Percentiles rank a stretch among this genome's conserved stretches.
phyloP scores from a whole-genome alignment of 129 eudicot genomes.

The Pulicaria dysenterica region DNA sequence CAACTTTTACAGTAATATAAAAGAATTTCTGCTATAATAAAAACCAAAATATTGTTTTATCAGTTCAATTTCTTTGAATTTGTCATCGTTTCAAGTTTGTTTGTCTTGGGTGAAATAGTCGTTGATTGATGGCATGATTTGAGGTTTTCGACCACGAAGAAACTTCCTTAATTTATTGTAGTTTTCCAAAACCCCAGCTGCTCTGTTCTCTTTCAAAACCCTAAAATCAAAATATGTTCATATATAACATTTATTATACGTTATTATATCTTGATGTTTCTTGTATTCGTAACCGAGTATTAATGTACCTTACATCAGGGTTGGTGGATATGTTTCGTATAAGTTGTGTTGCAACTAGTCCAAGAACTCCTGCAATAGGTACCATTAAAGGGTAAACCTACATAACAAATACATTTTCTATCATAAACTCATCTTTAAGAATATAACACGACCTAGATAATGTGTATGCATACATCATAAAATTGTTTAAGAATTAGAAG shows the following conservation, averaged over 20 bases:
- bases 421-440: not conserved
- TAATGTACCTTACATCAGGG: slow-evolving; percentile 65
- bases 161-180: slow-evolving; percentile 45
- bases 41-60: no score
- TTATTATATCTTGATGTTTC: not conserved
- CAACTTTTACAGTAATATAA: no score
- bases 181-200: slow-evolving; percentile 56
- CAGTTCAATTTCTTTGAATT: not conserved
- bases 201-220: slow-evolving; percentile 52
- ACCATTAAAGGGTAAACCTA: slow-evolving; percentile 51
- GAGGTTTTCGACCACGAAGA: slow-evolving; percentile 44
- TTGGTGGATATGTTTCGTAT: slow-evolving; percentile 52
- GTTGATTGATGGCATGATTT: slow-evolving; percentile 52
- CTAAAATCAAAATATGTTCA: slow-evolving; percentile 15
- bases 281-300: not conserved
- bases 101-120: slow-evolving; percentile 38
- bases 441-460: no score
- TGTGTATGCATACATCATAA: not conserved
- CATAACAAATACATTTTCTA: not conserved
- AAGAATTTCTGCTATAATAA: no score
- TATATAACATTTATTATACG: no score
- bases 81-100: not conserved
- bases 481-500: not conserved
- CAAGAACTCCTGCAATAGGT: slow-evolving; percentile 46
- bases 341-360: slow-evolving; percentile 55